These are phyloP conservation scores for Podaxis rugospora DNA, from an alignment of 768 basidiomycete species.

Conservation along the genomic window DNA sequence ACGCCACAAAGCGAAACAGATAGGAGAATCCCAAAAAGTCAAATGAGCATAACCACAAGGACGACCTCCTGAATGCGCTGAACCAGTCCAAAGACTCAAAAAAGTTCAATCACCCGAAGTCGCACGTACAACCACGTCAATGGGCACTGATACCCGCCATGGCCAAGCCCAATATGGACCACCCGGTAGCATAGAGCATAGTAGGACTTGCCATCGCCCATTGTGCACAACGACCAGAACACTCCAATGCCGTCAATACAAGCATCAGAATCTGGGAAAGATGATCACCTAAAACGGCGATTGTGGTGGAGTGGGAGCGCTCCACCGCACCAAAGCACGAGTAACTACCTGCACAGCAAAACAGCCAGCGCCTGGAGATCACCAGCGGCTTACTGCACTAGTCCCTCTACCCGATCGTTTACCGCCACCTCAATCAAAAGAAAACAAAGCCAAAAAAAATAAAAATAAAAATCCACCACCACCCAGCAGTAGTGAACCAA, in stretches of 20 bases:
- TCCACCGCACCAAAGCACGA: not conserved
- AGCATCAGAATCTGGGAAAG: not conserved
- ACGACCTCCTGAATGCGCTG: not conserved
- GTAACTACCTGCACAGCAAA: not conserved
- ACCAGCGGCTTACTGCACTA: not conserved
- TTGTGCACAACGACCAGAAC: not conserved
- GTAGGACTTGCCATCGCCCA: not conserved
- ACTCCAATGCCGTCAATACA: not conserved
- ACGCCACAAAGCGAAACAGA: not conserved
- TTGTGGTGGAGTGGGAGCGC: not conserved
- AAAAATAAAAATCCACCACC: not conserved
- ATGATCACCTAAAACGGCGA: not conserved
- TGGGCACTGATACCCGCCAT: not conserved
- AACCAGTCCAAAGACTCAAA: not conserved
- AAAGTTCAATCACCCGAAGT: not conserved
- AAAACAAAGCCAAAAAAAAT: conserved; percentile 2
- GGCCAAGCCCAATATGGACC: not conserved
- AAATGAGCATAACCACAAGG: not conserved
- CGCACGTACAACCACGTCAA: not conserved
- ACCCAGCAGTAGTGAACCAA: not conserved
- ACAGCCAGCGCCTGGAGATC: not conserved
- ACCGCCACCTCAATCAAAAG: not conserved
- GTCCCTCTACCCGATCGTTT: not conserved
- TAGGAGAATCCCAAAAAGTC: not conserved
- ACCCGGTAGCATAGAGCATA: not conserved